Base-by-base conservation (phyloP, 192 early-diverging fungal genomes). In the Phlyctochytrium arcticum region DNA sequence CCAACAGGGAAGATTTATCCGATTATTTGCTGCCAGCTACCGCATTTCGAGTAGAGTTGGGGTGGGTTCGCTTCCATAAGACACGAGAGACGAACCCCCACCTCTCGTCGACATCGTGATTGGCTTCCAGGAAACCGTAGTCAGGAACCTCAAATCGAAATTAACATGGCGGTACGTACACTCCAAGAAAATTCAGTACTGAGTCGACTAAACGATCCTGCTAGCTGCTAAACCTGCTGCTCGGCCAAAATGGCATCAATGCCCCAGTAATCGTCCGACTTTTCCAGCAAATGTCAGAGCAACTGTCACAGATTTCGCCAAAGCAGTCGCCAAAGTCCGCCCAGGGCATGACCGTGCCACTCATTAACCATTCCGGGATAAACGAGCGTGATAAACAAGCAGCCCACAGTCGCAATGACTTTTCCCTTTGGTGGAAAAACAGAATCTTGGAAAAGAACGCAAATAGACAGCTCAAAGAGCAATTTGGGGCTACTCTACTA, bases 1-100 rank as follows among this genome's bases (percentile, higher is more conserved):
- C 74, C 75, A 80, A 62, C 48, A 80, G 17, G 78, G 78, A 35
- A 80, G 54, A 24, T 80, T 74, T 30, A 80, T 58, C 4, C 62
- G 27, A 6, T 62, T 57, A 27, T 70, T 57, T 49, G 68, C 67
- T 4, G 64, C 32, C 2, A 80, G 72, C 78, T 80, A 37, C 8
- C 23, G 23, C n/a, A 61, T n/a, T 34, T 6, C 30, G 24, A 57
- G 17, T 15, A 24, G 29, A 10, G 34, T 44, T n/a, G 21, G 29
- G 12, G 24, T 26, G 15, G 12, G 29, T 21, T 53, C n/a, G 8
- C 19, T 53, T n/a, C n/a, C n/a, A n/a, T n/a, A n/a, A n/a, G 24
- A 3, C 0, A 33, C 27, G 17, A 29, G 21, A 3, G 5, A 27
- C 9, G 2, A 32, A 48, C 19, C n/a, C n/a, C n/a, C 26, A 31